A percentile compares a stretch with the other conserved stretches of the same genome.
Conservation (phyloP, 2,329 filamentous ascomycete genomes). For the Didymella lethalis region DNA sequence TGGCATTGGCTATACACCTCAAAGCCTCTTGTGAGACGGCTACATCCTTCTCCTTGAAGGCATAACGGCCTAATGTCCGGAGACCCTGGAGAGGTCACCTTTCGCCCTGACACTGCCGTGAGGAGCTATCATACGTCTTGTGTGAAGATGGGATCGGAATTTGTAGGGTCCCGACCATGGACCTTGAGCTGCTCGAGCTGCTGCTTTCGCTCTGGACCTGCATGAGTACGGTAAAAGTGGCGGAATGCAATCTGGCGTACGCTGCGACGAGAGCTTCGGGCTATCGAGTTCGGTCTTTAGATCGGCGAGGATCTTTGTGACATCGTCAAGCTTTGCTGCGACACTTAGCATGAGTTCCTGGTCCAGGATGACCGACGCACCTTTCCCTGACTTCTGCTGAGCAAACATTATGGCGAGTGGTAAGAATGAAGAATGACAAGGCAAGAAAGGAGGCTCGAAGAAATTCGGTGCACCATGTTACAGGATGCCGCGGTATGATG, state of each 20-base stretch:
- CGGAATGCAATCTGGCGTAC: conserved; percentile 55
- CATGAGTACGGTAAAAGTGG: not conserved
- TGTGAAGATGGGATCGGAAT: conserved; percentile 86
- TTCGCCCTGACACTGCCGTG: conserved; percentile 2
- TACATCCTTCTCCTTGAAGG: conserved; percentile 70
- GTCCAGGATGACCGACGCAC: conserved; percentile 14
- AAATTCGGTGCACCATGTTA: conserved; percentile 11
- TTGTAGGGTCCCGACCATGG: conserved; percentile 73
- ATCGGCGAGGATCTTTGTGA: conserved; percentile 68
- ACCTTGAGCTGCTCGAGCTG: conserved; percentile 74
- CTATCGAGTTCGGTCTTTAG: conserved; percentile 69
- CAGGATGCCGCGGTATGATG: conserved; percentile 17
- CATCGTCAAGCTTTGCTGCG: conserved; percentile 72
- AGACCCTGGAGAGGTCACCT: conserved; percentile 68
- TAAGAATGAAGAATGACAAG: not conserved
- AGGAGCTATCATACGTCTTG: conserved; percentile 64
- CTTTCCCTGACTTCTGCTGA: conserved; percentile 30
- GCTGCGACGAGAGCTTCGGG: conserved; percentile 64
- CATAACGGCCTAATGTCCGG: conserved; percentile 73
- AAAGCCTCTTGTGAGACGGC: conserved; percentile 74
- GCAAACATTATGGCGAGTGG: not conserved
- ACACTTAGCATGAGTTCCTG: no score
- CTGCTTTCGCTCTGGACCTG: conserved; percentile 66
- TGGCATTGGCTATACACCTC: conserved; percentile 83
- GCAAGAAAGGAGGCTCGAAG: not conserved